Evolutionary conservation across 805 yeast species (phyloP), one percentile per base, ranked within the genome.

Genomic region (Saccharomyces eubayanus): DNA sequence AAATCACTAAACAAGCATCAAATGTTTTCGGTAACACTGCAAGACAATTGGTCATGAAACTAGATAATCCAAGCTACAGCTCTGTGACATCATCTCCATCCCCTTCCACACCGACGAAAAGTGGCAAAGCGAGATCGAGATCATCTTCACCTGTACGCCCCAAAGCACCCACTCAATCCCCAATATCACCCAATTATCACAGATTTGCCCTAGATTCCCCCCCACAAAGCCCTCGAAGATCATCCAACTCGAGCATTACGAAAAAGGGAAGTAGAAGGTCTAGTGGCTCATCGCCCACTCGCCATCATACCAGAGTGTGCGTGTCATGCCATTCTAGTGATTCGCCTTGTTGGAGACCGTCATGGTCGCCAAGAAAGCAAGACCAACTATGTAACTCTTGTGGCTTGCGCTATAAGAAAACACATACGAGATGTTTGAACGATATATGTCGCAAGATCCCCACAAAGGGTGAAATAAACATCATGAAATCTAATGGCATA

Each of bases 341-440:
- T 61, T 87, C 96, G 5, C 99, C 99, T 4, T 92, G 99, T 71
- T 92, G 99, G 99, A 81, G 99, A 66, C 99, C 99, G 1, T 86
- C 96, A 5, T 92, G 99, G 99, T 84, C 92, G 2, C 54, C 56
- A 24, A 76, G 83, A 28, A 76, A 83, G 59, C 89, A 87, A 57
- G 98, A 97, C n/a, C 98, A 91, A 73, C 77, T 92, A 60, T 92
- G 99, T 75, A 92, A 92, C 68, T 89, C 97, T 0, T 92, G 99
- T 72, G 99, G 99, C 1, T 75, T 92, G 62, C 77, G 99, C 59
- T 92, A 88, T 74, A 91, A 94, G 71, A 92, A 92, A 73, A 91
- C 97, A 0, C 87, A 89, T 28, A 96, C 96, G 2, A 79, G 97
- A 65, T 92, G 99, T 72, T 74, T 87, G 50, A 86, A 87, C 61